Evolutionary conservation across 306 rosid species (phyloP).

Genomic region (Castanopsis chinensis): DNA sequence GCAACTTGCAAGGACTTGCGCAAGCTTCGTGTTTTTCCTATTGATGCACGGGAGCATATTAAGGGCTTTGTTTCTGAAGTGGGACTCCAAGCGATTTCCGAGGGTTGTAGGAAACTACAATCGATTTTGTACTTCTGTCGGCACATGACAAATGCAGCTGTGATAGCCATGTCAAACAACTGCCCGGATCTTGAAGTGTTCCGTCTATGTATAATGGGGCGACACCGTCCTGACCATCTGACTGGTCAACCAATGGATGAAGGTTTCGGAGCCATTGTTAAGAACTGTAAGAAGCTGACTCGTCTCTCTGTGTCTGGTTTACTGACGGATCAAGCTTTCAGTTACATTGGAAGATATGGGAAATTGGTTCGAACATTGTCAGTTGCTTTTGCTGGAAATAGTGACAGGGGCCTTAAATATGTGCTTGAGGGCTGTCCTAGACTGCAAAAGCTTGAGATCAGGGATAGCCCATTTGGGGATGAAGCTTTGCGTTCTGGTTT

Average conservation of each 20-base stretch:
- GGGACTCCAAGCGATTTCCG: conserved; percentile 77
- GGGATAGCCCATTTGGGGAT: conserved; percentile 92
- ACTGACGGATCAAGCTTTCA: conserved; percentile 71
- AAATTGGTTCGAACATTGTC: conserved; percentile 80
- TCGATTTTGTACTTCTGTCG: conserved; percentile 77
- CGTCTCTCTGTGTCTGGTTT: conserved; percentile 85
- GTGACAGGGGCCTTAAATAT: conserved; percentile 57
- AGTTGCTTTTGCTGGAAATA: conserved; percentile 79
- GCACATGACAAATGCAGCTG: conserved; percentile 86
- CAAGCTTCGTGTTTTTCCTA: conserved; percentile 80
- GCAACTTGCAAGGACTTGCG: conserved; percentile 72
- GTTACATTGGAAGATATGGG: conserved; percentile 67
- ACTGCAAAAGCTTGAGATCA: conserved; percentile 82
- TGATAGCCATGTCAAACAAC: conserved; percentile 78
- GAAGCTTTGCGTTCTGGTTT: conserved; percentile 64
- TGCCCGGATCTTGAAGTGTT: conserved; percentile 83
- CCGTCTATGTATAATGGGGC: conserved; percentile 82
- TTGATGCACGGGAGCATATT: conserved; percentile 42
- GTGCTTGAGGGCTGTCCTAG: conserved; percentile 75
- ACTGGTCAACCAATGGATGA: conserved; percentile 83
- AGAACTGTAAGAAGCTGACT: conserved; percentile 86
- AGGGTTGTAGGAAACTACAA: conserved; percentile 76
- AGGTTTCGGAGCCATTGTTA: conserved; percentile 91
- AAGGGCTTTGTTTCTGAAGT: conserved; percentile 84
- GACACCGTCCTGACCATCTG: conserved; percentile 52